A percentile compares a stretch with the other conserved stretches of the same genome.
phyloP scores from a whole-genome alignment of 176 grass and related monocot species.

The Musa schizocarpa region DNA sequence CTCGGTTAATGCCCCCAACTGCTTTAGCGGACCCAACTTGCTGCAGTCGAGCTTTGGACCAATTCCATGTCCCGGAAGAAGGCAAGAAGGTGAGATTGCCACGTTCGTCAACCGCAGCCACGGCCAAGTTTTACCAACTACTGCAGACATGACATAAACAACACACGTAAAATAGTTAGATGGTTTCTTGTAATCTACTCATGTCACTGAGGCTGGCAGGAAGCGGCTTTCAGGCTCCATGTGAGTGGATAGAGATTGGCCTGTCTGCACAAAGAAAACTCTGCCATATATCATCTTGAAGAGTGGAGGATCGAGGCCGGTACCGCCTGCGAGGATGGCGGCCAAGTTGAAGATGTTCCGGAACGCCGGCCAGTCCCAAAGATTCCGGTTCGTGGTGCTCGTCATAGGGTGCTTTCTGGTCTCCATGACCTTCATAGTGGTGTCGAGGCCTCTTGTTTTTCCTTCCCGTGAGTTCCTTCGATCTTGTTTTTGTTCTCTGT shows the following conservation, averaged over 20 bases:
- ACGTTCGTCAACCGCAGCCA: not conserved
- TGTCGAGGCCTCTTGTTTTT: conserved; percentile 72
- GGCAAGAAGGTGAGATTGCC: not conserved
- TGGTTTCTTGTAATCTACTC: no score
- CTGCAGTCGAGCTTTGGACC: not conserved
- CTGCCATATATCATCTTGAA: not conserved
- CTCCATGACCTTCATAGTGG: conserved; percentile 71
- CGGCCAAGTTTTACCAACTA: not conserved
- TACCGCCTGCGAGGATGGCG: not conserved
- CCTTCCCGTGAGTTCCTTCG: conserved; percentile 4
- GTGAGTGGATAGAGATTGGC: not conserved
- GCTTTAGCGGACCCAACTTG: not conserved
- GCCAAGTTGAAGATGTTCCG: conserved; percentile 6
- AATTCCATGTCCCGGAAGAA: not conserved
- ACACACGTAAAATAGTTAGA: no score
- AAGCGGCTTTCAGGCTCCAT: not conserved
- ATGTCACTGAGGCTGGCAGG: not conserved
- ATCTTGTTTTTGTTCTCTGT: not conserved
- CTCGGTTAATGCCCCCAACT: not conserved
- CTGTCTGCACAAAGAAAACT: not conserved
- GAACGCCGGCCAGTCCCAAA: conserved; percentile 29
- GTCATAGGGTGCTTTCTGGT: conserved; percentile 79
- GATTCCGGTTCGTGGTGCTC: conserved; percentile 51
- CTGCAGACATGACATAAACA: not conserved
- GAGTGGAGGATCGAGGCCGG: no score